These are phyloP conservation scores for Ophiocordyceps camponoti-floridani DNA, from an alignment of 2,329 filamentous ascomycete species.

Conservation along the genomic window DNA sequence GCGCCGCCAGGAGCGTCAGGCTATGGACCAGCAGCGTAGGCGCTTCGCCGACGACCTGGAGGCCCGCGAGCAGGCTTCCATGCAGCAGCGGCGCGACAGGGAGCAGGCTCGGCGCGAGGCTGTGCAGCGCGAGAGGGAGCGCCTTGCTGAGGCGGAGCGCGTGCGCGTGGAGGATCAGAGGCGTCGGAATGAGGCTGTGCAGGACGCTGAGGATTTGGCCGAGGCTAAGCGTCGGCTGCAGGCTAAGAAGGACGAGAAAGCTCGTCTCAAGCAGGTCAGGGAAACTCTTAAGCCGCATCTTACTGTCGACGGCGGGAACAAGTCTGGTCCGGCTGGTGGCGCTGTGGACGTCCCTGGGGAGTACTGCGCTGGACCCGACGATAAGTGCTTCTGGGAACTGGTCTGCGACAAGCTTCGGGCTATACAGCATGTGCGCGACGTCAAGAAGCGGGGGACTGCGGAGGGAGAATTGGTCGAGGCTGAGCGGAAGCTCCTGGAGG, in stretches of 20 bases:
- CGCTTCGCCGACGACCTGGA: conserved; percentile 79
- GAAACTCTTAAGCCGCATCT: conserved; percentile 13
- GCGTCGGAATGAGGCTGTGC: conserved; percentile 17
- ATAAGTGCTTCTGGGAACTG: conserved; percentile 19
- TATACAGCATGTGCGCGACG: conserved; percentile 16
- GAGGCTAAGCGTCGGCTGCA: conserved; percentile 19
- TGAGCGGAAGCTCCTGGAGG: conserved; percentile 11
- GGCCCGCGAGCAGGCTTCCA: conserved; percentile 50
- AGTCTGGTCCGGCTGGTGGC: conserved; percentile 14
- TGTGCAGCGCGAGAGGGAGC: conserved; percentile 18
- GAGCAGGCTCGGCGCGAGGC: conserved; percentile 16
- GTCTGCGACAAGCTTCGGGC: conserved; percentile 23
- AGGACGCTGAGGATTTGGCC: conserved; percentile 19
- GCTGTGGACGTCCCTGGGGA: conserved; percentile 17
- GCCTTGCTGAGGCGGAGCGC: conserved; percentile 18
- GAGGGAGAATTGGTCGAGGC: conserved; percentile 11
- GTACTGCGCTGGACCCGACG: conserved; percentile 12
- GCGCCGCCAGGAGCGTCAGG: conserved; percentile 51
- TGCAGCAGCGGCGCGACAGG: conserved; percentile 34
- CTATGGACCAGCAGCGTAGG: conserved; percentile 55
- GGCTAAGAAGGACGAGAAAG: conserved; percentile 23
- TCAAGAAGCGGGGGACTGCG: conserved; percentile 9
- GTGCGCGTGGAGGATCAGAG: conserved; percentile 18
- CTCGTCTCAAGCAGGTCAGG: conserved; percentile 17
- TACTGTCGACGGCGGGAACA: conserved; percentile 5